phyloP scores from a whole-genome alignment of 352 stramenopile species.

The Phytophthora meadii region DNA sequence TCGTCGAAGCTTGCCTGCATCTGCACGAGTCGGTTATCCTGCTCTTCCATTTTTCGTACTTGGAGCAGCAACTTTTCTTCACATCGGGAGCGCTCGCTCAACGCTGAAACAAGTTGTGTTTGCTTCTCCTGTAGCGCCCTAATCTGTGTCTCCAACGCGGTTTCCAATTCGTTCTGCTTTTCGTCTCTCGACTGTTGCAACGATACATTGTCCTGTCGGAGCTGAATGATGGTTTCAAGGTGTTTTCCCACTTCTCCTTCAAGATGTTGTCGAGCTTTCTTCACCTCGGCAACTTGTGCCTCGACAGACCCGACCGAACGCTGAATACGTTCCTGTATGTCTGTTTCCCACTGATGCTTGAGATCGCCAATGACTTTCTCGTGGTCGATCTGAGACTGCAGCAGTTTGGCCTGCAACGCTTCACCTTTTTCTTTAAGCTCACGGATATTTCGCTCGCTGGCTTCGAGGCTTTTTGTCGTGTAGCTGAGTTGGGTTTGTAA shows the following conservation, averaged over 20 bases:
- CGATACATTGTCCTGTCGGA: constrained; percentile 68
- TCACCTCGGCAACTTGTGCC: constrained; percentile 70
- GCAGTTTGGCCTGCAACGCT: constrained; percentile 46
- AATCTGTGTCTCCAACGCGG: constrained; percentile 48
- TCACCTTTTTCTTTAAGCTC: constrained; percentile 58
- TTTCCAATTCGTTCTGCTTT: constrained; percentile 34
- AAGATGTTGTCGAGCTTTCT: constrained; percentile 60
- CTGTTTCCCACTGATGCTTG: constrained; percentile 60
- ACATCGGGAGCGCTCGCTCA: constrained; percentile 43
- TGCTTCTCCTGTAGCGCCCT: constrained; percentile 57
- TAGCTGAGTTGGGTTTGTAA: constrained; percentile 60
- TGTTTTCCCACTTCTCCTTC: constrained; percentile 76
- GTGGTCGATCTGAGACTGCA: constrained; percentile 62
- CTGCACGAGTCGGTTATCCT: constrained; percentile 39
- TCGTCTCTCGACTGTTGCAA: constrained; percentile 55
- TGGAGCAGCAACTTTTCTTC: constrained; percentile 56
- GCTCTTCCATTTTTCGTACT: constrained; percentile 49
- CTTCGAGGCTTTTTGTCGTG: constrained; percentile 44
- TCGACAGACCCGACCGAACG: constrained; percentile 63
- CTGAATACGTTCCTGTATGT: constrained; percentile 63
- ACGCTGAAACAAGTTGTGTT: constrained; percentile 31
- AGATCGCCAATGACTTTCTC: constrained; percentile 60
- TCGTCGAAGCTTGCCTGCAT: constrained; percentile 60
- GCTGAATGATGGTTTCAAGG: constrained; percentile 49
- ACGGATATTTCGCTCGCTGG: constrained; percentile 32